phyloP scores from a whole-genome alignment of 2,329 filamentous ascomycete genomes.

The Colletotrichum kahawae region DNA sequence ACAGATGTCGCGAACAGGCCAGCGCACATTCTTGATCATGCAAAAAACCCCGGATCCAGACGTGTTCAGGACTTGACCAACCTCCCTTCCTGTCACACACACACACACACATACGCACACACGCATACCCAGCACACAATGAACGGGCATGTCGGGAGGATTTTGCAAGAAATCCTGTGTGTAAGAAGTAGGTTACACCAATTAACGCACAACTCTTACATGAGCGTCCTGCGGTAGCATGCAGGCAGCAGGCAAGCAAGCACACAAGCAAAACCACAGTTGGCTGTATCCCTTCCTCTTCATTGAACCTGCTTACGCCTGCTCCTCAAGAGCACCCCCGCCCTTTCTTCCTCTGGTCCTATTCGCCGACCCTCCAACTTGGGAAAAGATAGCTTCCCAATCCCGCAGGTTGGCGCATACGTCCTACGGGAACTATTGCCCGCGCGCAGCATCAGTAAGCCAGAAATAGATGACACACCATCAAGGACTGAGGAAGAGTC shows the following conservation, averaged over 20 bases:
- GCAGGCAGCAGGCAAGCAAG: neutral
- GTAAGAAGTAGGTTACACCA: neutral
- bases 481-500: neutral
- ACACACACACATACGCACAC: neutral
- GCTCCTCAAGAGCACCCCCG: neutral
- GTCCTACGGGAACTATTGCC: neutral
- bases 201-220: neutral
- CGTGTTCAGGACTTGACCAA: neutral
- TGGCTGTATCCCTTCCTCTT: neutral
- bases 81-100: neutral
- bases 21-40: slow-evolving; percentile 1
- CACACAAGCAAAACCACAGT: neutral
- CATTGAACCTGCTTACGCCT: neutral
- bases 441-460: neutral
- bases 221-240: neutral
- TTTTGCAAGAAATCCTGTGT: neutral
- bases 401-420: neutral
- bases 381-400: neutral
- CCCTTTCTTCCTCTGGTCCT: neutral
- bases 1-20: slow-evolving; percentile 2
- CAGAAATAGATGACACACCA: neutral
- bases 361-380: neutral
- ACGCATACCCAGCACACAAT: neutral
- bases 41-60: neutral
- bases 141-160: neutral